Evolutionary conservation across 495 filamentous ascomycete species (phyloP).

Genomic region (Lasiosphaeris hirsuta): DNA sequence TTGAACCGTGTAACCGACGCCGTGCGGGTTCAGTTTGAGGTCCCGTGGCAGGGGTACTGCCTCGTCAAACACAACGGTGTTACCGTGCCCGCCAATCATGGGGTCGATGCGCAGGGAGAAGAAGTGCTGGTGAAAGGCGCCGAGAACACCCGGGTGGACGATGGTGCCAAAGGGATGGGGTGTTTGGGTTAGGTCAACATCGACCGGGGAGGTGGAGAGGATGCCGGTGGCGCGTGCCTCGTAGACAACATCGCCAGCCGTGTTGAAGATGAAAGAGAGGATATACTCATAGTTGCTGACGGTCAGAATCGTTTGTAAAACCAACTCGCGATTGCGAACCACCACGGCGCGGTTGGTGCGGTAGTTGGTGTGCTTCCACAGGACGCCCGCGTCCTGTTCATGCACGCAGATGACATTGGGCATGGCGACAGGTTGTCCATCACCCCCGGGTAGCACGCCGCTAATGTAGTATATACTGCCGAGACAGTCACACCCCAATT

Average conservation of each 20-base stretch:
- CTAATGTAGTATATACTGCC: conserved; percentile 75
- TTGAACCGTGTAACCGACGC: conserved; percentile 69
- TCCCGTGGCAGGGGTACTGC: conserved; percentile 47
- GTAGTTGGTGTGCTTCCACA: conserved; percentile 83
- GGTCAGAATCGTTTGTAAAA: conserved; percentile 75
- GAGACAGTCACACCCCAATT: conserved; percentile 67
- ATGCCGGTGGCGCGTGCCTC: conserved; percentile 87
- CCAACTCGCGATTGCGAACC: conserved; percentile 65
- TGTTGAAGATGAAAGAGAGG: conserved; percentile 80
- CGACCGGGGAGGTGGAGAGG: conserved; percentile 74
- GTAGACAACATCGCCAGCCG: conserved; percentile 73
- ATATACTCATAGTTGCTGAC: conserved; percentile 85
- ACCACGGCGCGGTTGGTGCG: conserved; percentile 65
- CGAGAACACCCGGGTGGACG: conserved; percentile 82
- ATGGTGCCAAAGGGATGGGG: conserved; percentile 67
- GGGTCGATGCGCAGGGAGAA: conserved; percentile 87
- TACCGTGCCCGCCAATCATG: conserved; percentile 69
- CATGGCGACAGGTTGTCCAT: conserved; percentile 58
- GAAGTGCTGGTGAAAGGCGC: conserved; percentile 76
- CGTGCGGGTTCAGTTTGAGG: conserved; percentile 69
- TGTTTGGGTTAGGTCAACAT: conserved; percentile 59
- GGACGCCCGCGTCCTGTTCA: conserved; percentile 69
- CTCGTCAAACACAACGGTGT: conserved; percentile 69
- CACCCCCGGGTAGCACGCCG: conserved; percentile 49
- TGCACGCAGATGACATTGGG: conserved; percentile 78